Conservation (phyloP, 305 asterid genomes). For the Fraxinus xanthoxyloides region DNA sequence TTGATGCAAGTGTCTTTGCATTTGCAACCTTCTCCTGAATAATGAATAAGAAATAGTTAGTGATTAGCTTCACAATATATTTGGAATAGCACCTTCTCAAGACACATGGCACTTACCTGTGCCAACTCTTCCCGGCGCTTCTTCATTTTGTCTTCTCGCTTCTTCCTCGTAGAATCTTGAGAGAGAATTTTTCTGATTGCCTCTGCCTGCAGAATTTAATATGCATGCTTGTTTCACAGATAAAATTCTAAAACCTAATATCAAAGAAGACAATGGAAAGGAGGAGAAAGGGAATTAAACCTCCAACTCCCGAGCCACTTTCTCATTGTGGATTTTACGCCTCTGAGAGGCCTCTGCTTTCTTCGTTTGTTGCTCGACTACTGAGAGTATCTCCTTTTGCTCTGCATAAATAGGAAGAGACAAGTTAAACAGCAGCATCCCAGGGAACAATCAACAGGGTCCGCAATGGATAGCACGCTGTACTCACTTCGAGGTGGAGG, state of each 20-base stretch:
- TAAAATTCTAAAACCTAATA: not conserved
- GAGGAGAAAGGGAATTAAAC: conserved; percentile 34
- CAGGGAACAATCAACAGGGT: conserved; percentile 8
- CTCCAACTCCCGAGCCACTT: conserved; percentile 93
- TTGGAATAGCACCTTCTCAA: not conserved
- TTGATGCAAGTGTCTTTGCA: conserved; percentile 59
- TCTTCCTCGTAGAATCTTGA: conserved; percentile 93
- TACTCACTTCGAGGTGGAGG: conserved; percentile 86
- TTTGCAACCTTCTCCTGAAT: conserved; percentile 69
- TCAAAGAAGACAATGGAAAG: not conserved
- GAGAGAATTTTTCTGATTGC: conserved; percentile 89
- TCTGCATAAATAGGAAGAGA: conserved; percentile 43
- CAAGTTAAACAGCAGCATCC: conserved; percentile 11
- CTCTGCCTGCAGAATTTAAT: conserved; percentile 62
- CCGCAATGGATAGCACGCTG: conserved; percentile 2
- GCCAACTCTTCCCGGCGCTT: conserved; percentile 90
- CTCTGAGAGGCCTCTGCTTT: conserved; percentile 91
- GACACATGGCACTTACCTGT: conserved; percentile 47
- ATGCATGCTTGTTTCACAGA: conserved; percentile 17
- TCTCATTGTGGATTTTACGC: conserved; percentile 85
- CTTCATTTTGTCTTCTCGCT: conserved; percentile 82
- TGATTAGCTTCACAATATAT: conserved; percentile 6
- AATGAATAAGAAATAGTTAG: not conserved
- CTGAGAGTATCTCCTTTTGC: conserved; percentile 83
- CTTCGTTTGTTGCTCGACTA: conserved; percentile 91